Evolutionary conservation across 2,329 filamentous ascomycete genomes (phyloP).

Genomic region (Diaporthe vexans): DNA sequence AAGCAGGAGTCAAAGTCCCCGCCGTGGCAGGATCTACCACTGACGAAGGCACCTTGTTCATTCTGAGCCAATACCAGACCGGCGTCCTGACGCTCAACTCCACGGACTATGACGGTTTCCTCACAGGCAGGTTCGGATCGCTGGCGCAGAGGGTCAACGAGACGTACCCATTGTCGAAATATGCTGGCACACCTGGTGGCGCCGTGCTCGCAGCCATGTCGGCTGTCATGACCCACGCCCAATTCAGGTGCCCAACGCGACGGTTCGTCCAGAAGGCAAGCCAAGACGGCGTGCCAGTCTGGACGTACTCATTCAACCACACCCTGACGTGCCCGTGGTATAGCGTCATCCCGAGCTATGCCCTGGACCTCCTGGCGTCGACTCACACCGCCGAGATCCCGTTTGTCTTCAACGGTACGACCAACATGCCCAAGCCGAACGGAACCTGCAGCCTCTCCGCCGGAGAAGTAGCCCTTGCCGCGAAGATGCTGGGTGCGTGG

Average conservation of each 20-base stretch:
- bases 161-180: constrained; percentile 34
- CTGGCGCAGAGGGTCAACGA: constrained; percentile 35
- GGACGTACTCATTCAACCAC: constrained; percentile 47
- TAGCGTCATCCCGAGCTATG: constrained; percentile 37
- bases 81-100: constrained; percentile 41
- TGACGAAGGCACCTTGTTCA: constrained; percentile 47
- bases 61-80: constrained; percentile 43
- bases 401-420: constrained; percentile 48
- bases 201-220: constrained; percentile 42
- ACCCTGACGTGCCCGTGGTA: constrained; percentile 46
- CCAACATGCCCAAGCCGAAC: constrained; percentile 43
- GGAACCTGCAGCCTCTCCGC: constrained; percentile 47
- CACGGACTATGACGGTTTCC: constrained; percentile 47
- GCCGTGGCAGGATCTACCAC: constrained; percentile 47
- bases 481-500: constrained; percentile 47
- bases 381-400: constrained; percentile 50
- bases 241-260: constrained; percentile 45
- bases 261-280: constrained; percentile 42
- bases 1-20: constrained; percentile 47
- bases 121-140: constrained; percentile 38
- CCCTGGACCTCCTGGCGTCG: constrained; percentile 43
- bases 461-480: constrained; percentile 44
- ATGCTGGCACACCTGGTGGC: constrained; percentile 39
- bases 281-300: constrained; percentile 43
- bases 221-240: constrained; percentile 42